A percentile compares a stretch with the other conserved stretches of the same genome.
Conservation (phyloP, 768 basidiomycete species). For the Megacollybia marginata region DNA sequence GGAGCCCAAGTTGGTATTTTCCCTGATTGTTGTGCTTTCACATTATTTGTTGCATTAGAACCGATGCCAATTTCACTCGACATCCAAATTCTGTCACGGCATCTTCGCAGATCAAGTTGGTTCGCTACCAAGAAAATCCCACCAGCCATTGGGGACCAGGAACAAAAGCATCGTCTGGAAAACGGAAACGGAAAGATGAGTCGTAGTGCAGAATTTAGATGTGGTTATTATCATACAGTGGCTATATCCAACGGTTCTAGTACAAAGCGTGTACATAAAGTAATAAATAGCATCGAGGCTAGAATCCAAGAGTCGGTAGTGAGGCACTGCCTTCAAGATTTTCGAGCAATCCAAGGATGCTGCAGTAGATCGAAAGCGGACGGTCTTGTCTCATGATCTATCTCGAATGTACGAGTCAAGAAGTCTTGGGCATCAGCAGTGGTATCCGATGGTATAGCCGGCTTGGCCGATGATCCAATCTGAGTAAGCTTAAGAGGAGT, state of each 20-base stretch:
- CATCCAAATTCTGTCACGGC: slow-evolving; percentile 61
- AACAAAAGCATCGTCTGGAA: slow-evolving; percentile 39
- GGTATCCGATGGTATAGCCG: slow-evolving; percentile 86
- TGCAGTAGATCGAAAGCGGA: slow-evolving; percentile 69
- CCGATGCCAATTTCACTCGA: slow-evolving; percentile 63
- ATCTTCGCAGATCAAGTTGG: slow-evolving; percentile 64
- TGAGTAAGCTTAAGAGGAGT: slow-evolving; percentile 19
- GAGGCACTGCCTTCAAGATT: background rate
- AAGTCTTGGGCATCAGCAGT: slow-evolving; percentile 85
- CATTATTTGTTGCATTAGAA: slow-evolving; percentile 25
- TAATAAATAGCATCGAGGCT: too few species aligned
- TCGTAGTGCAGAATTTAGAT: too few species aligned
- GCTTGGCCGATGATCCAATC: slow-evolving; percentile 90
- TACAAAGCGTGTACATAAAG: too few species aligned
- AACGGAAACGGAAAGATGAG: slow-evolving; percentile 10
- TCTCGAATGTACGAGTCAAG: slow-evolving; percentile 77
- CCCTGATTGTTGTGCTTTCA: background rate
- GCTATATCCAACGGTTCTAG: too few species aligned
- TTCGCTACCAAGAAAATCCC: slow-evolving; percentile 89
- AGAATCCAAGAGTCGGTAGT: background rate
- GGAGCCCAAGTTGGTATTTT: slow-evolving; percentile 48
- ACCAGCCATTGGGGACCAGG: slow-evolving; percentile 91
- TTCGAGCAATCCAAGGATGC: slow-evolving; percentile 27
- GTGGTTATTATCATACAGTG: too few species aligned
- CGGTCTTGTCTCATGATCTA: slow-evolving; percentile 75